Evolutionary conservation across 306 rosid genomes (phyloP).

Genomic region (Oxytropis ochrocephala): DNA sequence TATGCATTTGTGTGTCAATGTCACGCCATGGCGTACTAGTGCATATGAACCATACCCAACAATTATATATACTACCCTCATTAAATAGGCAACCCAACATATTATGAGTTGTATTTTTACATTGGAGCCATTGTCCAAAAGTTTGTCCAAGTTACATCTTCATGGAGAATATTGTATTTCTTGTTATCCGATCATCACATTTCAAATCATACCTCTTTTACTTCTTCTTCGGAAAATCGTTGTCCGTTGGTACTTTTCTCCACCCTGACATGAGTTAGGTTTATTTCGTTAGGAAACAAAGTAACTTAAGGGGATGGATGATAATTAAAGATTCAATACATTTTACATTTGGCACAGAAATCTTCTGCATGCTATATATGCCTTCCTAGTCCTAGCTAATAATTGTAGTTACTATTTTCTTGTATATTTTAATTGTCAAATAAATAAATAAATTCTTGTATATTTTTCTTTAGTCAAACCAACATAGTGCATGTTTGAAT

Average conservation of each 20-base stretch:
- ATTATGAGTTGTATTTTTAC: background rate
- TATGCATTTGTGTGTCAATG: too few relatives aligned
- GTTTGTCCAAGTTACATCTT: background rate
- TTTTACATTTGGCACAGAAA: background rate
- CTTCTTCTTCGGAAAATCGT: constrained; percentile 60
- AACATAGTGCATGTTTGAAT: too few relatives aligned
- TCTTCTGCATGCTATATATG: background rate
- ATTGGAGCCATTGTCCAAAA: background rate
- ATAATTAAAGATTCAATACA: background rate
- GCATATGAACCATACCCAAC: too few relatives aligned
- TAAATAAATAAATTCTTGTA: too few relatives aligned
- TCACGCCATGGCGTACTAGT: too few relatives aligned
- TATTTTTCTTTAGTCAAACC: too few relatives aligned
- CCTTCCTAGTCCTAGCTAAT: too few relatives aligned
- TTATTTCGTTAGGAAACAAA: background rate
- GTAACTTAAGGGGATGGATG: background rate
- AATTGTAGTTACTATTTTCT: too few relatives aligned
- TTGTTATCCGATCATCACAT: background rate
- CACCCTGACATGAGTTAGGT: constrained; percentile 49
- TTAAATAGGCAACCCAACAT: background rate
- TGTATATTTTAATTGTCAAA: too few relatives aligned
- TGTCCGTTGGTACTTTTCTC: constrained; percentile 77
- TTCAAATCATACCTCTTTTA: constrained; percentile 53
- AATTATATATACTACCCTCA: too few relatives aligned
- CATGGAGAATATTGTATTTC: background rate